phyloP scores from a whole-genome alignment of 192 early-diverging fungal genomes.

The Thoreauomyces humboldtii region DNA sequence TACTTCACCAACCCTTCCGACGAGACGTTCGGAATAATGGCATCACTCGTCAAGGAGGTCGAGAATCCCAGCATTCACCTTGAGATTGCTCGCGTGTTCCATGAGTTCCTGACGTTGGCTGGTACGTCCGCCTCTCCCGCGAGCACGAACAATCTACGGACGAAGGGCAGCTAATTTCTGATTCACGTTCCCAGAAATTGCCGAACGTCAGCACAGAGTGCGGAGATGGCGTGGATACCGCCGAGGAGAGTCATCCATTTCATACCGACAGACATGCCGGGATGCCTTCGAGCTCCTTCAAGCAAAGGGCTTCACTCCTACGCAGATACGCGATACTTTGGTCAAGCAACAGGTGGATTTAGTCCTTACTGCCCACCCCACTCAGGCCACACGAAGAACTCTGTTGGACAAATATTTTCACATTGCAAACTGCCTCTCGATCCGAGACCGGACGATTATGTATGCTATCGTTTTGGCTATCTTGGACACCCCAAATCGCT shows the following conservation, averaged over 20 bases:
- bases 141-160: not conserved
- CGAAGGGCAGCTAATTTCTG: not conserved
- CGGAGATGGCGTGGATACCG: constrained; percentile 38
- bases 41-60: constrained; percentile 8
- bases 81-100: constrained; percentile 33
- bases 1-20: constrained; percentile 19
- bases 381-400: constrained; percentile 33
- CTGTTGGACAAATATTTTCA: constrained; percentile 32
- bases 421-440: constrained; percentile 26
- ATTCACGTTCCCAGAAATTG: constrained; percentile 32
- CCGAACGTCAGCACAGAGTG: constrained; percentile 38
- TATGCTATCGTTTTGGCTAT: not conserved
- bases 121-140: no score
- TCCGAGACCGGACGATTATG: constrained; percentile 28
- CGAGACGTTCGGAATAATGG: constrained; percentile 24
- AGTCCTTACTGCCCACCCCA: constrained; percentile 35
- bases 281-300: constrained; percentile 31
- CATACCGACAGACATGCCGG: constrained; percentile 30
- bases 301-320: constrained; percentile 23
- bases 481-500: not conserved
- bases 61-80: constrained; percentile 6
- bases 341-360: constrained; percentile 29
- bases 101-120: constrained; percentile 33
- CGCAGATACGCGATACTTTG: constrained; percentile 29
- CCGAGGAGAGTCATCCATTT: constrained; percentile 27